Evolutionary conservation across 2,329 filamentous ascomycete species (phyloP), one percentile per base, ranked within the genome.

Genomic region (Aureobasidium uvarum): DNA sequence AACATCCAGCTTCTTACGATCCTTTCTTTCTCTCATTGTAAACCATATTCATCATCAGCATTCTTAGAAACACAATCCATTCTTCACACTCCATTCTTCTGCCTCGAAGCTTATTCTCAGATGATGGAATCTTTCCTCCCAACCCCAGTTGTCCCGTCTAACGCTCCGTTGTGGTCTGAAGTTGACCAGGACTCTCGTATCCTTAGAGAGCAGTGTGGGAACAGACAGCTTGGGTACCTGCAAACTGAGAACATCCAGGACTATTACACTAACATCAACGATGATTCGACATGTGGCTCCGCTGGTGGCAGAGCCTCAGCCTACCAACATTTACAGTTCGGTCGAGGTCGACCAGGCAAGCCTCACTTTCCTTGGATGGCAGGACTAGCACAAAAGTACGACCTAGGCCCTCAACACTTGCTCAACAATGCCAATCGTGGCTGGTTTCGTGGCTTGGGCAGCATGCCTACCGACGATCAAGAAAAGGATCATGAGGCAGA

Each of bases 141-240:
- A 67, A 74, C 76, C 70, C 75, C 73, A 66, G 73, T 79, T n/a
- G 69, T 80, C 66, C 77, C 77, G 10, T 79, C 77, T 5, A 80
- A 81, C 67, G 76, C 76, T 67, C 76, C 78, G 69, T 70, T 75
- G 46, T 71, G 78, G 62, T 54, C 51, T 41, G 51, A 66, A 45
- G 56, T 69, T 55, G 64, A 54, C 33, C 46, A 67, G 54, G 66
- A 68, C 56, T 66, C 69, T 66, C 70, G 74, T 66, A 74, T 77
- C 10, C 70, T 81, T 28, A 78, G 79, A 63, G 79, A 80, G 66
- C 75, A 77, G 41, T 79, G 75, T 51, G 74, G 72, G 59, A 80
- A 81, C 66, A 73, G 76, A 66, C 74, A 78, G 59, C 73, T 76
- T 51, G 74, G 74, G 5, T 72, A 70, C 62, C 66, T 65, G 39